Percentiles rank a stretch among this genome's conserved stretches.
phyloP scores from a whole-genome alignment of 1,284 basidiomycete genomes.

The Amylostereum areolatum region DNA sequence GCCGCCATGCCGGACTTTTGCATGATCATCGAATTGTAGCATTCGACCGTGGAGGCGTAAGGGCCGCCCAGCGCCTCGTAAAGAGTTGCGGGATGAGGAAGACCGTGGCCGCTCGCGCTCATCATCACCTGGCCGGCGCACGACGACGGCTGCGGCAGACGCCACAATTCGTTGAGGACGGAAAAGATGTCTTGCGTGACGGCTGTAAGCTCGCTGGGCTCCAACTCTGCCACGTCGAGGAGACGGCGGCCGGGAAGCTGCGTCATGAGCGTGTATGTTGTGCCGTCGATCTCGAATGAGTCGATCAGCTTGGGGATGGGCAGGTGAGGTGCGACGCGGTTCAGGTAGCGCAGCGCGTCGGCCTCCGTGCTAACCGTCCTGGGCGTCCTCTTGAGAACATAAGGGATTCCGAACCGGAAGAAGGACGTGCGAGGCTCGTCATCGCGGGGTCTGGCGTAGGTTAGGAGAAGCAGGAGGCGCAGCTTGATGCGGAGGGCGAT shows the following conservation, averaged over 20 bases:
- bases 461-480: too few relatives aligned
- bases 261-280: slow-evolving; percentile 18
- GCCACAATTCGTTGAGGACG: slow-evolving; percentile 14
- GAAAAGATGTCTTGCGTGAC: slow-evolving; percentile 11
- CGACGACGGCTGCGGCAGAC: slow-evolving; percentile 11
- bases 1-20: too few relatives aligned
- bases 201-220: slow-evolving; percentile 1
- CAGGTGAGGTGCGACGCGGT: slow-evolving; percentile 10
- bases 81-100: slow-evolving; percentile 14
- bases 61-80: slow-evolving; percentile 13
- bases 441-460: too few relatives aligned
- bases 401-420: slow-evolving; percentile 17
- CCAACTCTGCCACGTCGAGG: slow-evolving; percentile 3
- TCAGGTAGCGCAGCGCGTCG: slow-evolving; percentile 15
- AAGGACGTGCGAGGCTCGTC: too few relatives aligned
- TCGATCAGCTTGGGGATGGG: slow-evolving; percentile 17
- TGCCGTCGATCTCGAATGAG: slow-evolving; percentile 10
- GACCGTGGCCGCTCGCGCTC: slow-evolving; percentile 18
- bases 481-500: too few relatives aligned
- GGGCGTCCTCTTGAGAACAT: slow-evolving; percentile 13
- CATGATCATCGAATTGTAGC: slow-evolving; percentile 13
- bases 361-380: slow-evolving; percentile 15
- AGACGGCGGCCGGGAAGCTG: slow-evolving; percentile 13
- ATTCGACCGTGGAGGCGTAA: slow-evolving; percentile 12
- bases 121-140: slow-evolving; percentile 16